These are phyloP conservation scores for Rhodotorula sp. DNA, from an alignment of 1,284 basidiomycete species.

Conservation along the genomic window DNA sequence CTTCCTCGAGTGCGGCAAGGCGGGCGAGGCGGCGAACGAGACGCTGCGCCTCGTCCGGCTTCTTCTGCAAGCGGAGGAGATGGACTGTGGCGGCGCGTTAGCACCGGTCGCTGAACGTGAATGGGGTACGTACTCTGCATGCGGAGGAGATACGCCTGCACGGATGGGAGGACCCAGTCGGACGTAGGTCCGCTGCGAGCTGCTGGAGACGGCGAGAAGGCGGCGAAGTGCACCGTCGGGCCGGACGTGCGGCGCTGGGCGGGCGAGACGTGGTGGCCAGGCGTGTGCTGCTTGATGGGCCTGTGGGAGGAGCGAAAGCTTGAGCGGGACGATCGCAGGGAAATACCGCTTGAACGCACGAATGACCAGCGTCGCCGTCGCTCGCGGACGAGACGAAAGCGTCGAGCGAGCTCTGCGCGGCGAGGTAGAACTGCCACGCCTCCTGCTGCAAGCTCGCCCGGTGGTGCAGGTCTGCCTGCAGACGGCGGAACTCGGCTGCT, in stretches of 20 bases:
- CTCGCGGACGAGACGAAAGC: slow-evolving; percentile 48
- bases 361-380: slow-evolving; percentile 12
- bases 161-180: slow-evolving; percentile 67
- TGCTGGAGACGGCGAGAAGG: slow-evolving; percentile 47
- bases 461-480: slow-evolving; percentile 58
- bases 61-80: slow-evolving; percentile 14
- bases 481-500: slow-evolving; percentile 63
- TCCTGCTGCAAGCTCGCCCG: slow-evolving; percentile 59
- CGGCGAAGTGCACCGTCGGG: slow-evolving; percentile 10
- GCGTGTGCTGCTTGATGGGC: slow-evolving; percentile 14
- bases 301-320: background rate
- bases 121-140: slow-evolving; percentile 65
- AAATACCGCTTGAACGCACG: background rate
- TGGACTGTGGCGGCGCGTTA: background rate
- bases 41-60: slow-evolving; percentile 8
- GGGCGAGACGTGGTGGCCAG: slow-evolving; percentile 53
- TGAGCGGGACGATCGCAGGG: too few species aligned
- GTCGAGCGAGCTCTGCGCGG: slow-evolving; percentile 46
- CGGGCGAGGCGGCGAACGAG: slow-evolving; percentile 19
- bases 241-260: background rate
- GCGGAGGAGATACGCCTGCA: slow-evolving; percentile 67
- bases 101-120: background rate
- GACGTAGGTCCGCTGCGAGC: slow-evolving; percentile 51
- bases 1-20: slow-evolving; percentile 53
- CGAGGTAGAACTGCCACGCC: slow-evolving; percentile 54